Evolutionary conservation across 2,329 filamentous ascomycete genomes (phyloP), one percentile per base, ranked within the genome.

Genomic region (Microascus cirrosus): DNA sequence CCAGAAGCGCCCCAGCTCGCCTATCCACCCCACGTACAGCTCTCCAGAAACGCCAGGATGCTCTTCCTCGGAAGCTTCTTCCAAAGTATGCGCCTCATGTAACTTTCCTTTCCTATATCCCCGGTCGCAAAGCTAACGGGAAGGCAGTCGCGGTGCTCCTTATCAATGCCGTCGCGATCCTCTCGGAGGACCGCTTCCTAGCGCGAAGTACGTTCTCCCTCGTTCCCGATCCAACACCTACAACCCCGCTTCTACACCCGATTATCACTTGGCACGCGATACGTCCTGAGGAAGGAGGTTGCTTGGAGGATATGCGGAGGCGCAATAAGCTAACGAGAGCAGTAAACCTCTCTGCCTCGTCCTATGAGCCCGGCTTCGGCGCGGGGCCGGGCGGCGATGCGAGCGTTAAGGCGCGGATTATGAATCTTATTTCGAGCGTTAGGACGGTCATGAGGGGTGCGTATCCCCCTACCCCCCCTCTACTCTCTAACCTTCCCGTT

Each of bases 161-260:
- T 69, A 85, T 94, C 74, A 99, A 99, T 74, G 90, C 90, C 63
- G 87, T 97, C 69, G 90, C 92, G 62, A 85, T 96, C 68, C 87
- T 97, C 63, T 95, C 90, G 65, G 92, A 96, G 82, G 91, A 96
- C 74, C 87, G 91, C 61, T 96, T 96, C 73, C 88, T 96, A 63
- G 74, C 87, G 74, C 86, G 71, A 65, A 95, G 72, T 74, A 69
- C 63, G 71, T 61, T 15, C 18, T 12, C 20, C 36, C 28, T 22
- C 25, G 25, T 4, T 22, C 10, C 24, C 48, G 7, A 24, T 22
- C 6, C 45, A 5, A 22, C 45, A 42, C 3, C n/a, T 3, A 12
- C 12, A 3, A 42, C 10, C 36, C 15, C 39, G 15, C n/a, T 8
- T 7, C 13, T 18, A n/a, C 13, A 2, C 28, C 4, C 28, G 28